Conservation (phyloP, 2,329 filamentous ascomycete species). For the Lachnellula cervina region DNA sequence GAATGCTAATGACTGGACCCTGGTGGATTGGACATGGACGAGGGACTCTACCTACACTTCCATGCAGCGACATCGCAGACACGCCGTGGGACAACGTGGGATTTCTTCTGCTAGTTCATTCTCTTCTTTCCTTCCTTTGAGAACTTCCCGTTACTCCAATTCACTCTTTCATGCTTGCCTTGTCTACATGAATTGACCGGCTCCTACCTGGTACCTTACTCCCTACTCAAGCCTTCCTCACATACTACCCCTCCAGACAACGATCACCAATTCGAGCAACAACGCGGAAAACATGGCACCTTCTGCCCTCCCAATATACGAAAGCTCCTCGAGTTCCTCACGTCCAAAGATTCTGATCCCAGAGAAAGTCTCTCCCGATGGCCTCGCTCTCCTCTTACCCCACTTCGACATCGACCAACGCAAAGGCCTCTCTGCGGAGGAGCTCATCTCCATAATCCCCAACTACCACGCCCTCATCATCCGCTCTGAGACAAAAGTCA, state of each 20-base stretch:
- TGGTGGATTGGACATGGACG: neutral
- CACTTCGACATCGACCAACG: constrained; percentile 67
- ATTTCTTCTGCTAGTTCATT: too few species aligned
- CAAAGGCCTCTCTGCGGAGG: constrained; percentile 54
- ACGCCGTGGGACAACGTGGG: neutral
- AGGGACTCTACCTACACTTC: constrained; percentile 3
- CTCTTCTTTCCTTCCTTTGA: neutral
- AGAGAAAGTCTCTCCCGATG: constrained; percentile 77
- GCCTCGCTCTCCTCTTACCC: constrained; percentile 61
- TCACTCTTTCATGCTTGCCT: neutral
- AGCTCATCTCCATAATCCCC: constrained; percentile 63
- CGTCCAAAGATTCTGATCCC: constrained; percentile 58
- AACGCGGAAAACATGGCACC: constrained; percentile 19
- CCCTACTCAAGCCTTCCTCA: neutral
- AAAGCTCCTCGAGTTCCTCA: neutral
- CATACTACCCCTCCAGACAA: neutral
- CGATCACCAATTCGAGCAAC: neutral
- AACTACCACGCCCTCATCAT: constrained; percentile 73
- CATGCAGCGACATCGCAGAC: constrained; percentile 7
- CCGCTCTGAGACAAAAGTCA: constrained; percentile 78
- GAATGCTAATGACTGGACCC: constrained; percentile 12
- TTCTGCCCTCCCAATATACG: constrained; percentile 14
- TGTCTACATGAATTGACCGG: too few species aligned
- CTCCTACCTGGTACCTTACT: neutral
- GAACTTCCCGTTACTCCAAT: neutral